phyloP scores from a whole-genome alignment of 768 basidiomycete species.

The Calocybe gangraenosa region DNA sequence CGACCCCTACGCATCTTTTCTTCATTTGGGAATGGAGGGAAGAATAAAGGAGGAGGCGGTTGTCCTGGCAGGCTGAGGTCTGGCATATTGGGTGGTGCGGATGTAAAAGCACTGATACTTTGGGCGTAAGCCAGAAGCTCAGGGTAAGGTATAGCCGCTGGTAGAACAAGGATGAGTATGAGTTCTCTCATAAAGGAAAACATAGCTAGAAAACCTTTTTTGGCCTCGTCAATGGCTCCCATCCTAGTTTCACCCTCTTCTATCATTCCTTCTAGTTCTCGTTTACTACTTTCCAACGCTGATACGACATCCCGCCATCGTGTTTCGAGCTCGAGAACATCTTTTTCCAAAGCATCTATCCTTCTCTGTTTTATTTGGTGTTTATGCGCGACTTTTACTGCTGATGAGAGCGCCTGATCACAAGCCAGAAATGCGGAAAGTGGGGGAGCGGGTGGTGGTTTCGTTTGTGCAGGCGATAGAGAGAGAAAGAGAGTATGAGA shows the following conservation, averaged over 20 bases:
- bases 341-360: conserved; percentile 68
- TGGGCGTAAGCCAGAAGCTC: conserved; percentile 83
- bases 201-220: conserved; percentile 46
- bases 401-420: conserved; percentile 62
- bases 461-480: conserved; percentile 61
- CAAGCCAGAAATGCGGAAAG: conserved; percentile 54
- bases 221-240: conserved; percentile 66
- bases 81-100: conserved; percentile 86
- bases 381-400: conserved; percentile 57
- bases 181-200: background rate
- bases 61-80: conserved; percentile 67
- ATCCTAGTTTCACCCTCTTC: conserved; percentile 73
- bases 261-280: conserved; percentile 65
- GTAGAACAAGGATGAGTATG: conserved; percentile 1
- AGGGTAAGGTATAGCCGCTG: conserved; percentile 78
- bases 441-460: conserved; percentile 60
- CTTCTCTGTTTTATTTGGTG: conserved; percentile 76
- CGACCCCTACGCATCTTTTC: conserved; percentile 85
- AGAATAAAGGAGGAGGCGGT: conserved; percentile 75
- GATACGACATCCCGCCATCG: conserved; percentile 67
- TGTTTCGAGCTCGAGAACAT: conserved; percentile 63
- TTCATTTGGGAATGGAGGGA: conserved; percentile 89
- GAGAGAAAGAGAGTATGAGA: conserved; percentile 70
- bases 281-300: conserved; percentile 61
- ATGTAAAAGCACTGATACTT: conserved; percentile 80